phyloP scores from a whole-genome alignment of 2,329 filamentous ascomycete species.

The Stemphylium beticola region DNA sequence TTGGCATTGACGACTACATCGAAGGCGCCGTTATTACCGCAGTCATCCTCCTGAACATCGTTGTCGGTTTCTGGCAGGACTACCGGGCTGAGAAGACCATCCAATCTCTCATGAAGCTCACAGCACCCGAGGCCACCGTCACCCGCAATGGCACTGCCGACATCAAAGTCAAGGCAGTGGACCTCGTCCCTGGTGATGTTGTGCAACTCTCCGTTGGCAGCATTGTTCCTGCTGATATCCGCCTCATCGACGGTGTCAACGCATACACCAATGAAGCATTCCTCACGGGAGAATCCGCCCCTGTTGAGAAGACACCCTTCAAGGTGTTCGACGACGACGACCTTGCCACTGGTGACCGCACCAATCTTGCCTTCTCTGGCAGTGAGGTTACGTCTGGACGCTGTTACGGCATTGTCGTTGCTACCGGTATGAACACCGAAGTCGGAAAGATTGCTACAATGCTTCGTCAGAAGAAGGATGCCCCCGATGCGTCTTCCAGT shows the following conservation, averaged over 20 bases:
- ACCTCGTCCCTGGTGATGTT: slow-evolving; percentile 50
- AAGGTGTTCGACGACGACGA: slow-evolving; percentile 59
- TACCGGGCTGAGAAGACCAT: slow-evolving; percentile 52
- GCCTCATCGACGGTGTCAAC: slow-evolving; percentile 70
- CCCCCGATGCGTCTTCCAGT: slow-evolving; percentile 57
- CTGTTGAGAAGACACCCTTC: slow-evolving; percentile 68
- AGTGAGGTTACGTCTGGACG: slow-evolving; percentile 75
- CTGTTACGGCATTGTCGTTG: slow-evolving; percentile 70
- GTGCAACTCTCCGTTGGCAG: slow-evolving; percentile 59
- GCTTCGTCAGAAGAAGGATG: slow-evolving; percentile 66
- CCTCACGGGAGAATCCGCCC: slow-evolving; percentile 74
- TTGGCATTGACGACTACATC: slow-evolving; percentile 69
- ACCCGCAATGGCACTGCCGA: slow-evolving; percentile 44
- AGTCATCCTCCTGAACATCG: slow-evolving; percentile 71
- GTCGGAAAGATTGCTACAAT: slow-evolving; percentile 76
- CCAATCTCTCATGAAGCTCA: slow-evolving; percentile 49
- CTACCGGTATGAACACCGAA: slow-evolving; percentile 76
- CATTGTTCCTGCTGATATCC: slow-evolving; percentile 70
- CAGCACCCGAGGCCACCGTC: slow-evolving; percentile 48
- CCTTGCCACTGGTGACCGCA: slow-evolving; percentile 67
- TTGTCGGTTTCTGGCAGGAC: slow-evolving; percentile 66
- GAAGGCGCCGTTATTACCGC: slow-evolving; percentile 68
- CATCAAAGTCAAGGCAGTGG: slow-evolving; percentile 45
- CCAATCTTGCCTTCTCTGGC: slow-evolving; percentile 74
- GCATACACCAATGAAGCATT: slow-evolving; percentile 77